Evolutionary conservation across 1,284 basidiomycete species (phyloP), one percentile per base, ranked within the genome.

Genomic region (Ustilago loliicola): DNA sequence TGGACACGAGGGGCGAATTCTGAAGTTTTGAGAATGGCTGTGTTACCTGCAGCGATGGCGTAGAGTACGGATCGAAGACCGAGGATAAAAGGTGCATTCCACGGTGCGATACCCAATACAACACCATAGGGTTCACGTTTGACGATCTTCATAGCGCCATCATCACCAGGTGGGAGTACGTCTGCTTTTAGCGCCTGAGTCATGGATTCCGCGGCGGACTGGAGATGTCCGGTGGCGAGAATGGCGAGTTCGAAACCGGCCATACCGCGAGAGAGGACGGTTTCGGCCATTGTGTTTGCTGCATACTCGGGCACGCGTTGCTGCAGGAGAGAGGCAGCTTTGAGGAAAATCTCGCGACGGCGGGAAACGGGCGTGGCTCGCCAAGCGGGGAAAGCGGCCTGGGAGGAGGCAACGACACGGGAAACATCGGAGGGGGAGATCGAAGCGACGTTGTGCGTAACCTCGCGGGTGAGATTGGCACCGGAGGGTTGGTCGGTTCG

Each of bases 1-100:
- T 91, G 90, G 9, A 87, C 88, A 3, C 88, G 85, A 0, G 91
- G 91, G 51, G 88, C 89, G 61, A 87, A 85, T 77, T 92, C 91
- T 0, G 90, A 91, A 9, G 89, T 88, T 79, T 91, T 91, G 42
- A 92, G 79, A 1, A 93, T 88, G 2, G 91, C 89, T 0, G 91
- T 91, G 84, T 92, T 92, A 2, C 91, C 91, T 34, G 90, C 90
- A 4, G 91, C 87, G 25, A 92, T 86, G 0, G 91, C 90, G 11
- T 89, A 86, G 4, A 88, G 86, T 42, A 90, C 86, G 0, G 90
- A 89, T 15, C 91, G 87, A 36, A 84, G 72, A 2, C 72, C 80
- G 10, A 87, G 80, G 2, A 81, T 77, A n/a, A 84, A 68, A 2
- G 86, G 85, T 1, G 82, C 83, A 32, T 85, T 86, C 83, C 85